These are phyloP conservation scores for Podospora sp. DNA, from an alignment of 495 filamentous ascomycete genomes.

Conservation along the genomic window DNA sequence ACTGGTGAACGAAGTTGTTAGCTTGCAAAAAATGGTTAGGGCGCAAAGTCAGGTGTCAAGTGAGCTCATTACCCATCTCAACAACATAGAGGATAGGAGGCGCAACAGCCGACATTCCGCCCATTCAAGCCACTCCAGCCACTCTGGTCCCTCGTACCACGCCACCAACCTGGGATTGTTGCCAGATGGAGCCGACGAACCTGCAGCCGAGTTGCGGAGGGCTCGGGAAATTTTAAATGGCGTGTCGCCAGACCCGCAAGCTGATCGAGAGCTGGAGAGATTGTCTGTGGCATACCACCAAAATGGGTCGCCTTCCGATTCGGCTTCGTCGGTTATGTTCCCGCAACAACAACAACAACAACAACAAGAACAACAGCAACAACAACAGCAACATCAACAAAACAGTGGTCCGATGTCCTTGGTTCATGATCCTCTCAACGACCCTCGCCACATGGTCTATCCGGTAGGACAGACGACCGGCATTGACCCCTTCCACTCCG, in stretches of 20 bases:
- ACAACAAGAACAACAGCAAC: constrained; percentile 5
- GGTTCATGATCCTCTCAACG: constrained; percentile 55
- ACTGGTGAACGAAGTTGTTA: constrained; percentile 83
- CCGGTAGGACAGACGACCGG: constrained; percentile 86
- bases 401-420: constrained; percentile 38
- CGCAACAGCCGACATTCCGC: constrained; percentile 46
- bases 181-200: constrained; percentile 61
- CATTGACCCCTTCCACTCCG: constrained; percentile 92
- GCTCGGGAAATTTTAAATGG: constrained; percentile 86
- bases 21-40: constrained; percentile 85
- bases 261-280: constrained; percentile 77
- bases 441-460: constrained; percentile 84
- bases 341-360: constrained; percentile 30
- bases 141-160: constrained; percentile 38
- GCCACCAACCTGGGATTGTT: constrained; percentile 36
- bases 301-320: constrained; percentile 51
- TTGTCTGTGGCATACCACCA: constrained; percentile 72
- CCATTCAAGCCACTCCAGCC: constrained; percentile 45
- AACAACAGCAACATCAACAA: background rate
- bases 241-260: constrained; percentile 75
- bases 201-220: constrained; percentile 80
- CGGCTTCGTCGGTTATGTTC: constrained; percentile 49
- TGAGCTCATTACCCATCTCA: constrained; percentile 54
- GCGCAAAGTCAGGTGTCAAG: constrained; percentile 62
- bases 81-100: constrained; percentile 48